Evolutionary conservation across 1,284 basidiomycete species (phyloP).

Genomic region (Ustilago bromivora): DNA sequence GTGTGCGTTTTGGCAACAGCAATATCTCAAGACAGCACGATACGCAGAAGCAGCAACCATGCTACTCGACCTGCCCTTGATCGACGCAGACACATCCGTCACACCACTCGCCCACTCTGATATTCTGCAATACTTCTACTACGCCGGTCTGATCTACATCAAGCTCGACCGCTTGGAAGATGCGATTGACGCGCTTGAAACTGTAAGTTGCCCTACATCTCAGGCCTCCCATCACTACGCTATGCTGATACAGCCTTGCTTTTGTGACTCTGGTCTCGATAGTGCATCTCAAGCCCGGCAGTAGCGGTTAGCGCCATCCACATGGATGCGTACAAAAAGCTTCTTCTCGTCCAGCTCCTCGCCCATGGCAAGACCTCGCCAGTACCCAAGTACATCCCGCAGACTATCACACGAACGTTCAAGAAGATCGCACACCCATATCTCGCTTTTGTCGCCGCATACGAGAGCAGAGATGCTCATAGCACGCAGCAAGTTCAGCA

Average conservation of each 20-base stretch:
- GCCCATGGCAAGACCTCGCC: conserved; percentile 74
- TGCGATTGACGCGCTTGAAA: conserved; percentile 59
- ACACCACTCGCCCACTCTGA: conserved; percentile 43
- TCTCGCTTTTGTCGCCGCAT: conserved; percentile 23
- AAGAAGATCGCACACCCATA: conserved; percentile 37
- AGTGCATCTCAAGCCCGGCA: conserved; percentile 77
- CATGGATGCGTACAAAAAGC: conserved; percentile 85
- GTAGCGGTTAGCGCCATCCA: conserved; percentile 78
- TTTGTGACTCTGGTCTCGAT: neutral
- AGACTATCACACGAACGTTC: conserved; percentile 27
- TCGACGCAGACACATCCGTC: conserved; percentile 42
- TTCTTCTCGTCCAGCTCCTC: conserved; percentile 80
- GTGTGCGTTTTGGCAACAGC: conserved; percentile 16
- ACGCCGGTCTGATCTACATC: conserved; percentile 55
- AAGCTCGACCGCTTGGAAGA: conserved; percentile 34
- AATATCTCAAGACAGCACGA: conserved; percentile 48
- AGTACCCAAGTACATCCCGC: conserved; percentile 34
- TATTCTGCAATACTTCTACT: conserved; percentile 63
- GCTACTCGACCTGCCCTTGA: conserved; percentile 46
- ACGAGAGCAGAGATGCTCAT: conserved; percentile 22
- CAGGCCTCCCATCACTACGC: neutral
- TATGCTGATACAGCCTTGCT: no score
- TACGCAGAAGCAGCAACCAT: conserved; percentile 47
- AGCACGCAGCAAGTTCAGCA: conserved; percentile 11
- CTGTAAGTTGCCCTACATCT: conserved; percentile 16